Percentiles rank a stretch among this genome's conserved stretches.
Conservation (phyloP, 306 rosid species). For the barrel medic (Medicago truncatula) region DNA sequence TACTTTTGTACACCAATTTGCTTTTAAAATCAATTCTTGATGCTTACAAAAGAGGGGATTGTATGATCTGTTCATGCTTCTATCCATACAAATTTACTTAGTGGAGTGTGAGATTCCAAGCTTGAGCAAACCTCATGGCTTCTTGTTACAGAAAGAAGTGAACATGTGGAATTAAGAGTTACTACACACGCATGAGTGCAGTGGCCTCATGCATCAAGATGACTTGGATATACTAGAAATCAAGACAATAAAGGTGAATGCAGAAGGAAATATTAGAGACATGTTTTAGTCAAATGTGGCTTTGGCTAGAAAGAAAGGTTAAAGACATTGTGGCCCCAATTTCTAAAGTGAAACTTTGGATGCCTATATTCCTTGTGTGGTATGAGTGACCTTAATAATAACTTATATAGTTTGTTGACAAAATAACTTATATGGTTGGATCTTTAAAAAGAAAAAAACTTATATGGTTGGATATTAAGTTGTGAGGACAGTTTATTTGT, state of each 20-base stretch:
- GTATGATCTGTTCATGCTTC: conserved; percentile 27
- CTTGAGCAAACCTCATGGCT: conserved; percentile 48
- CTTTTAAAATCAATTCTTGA: conserved; percentile 4
- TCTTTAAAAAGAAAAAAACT: too few relatives aligned
- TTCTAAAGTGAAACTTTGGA: conserved; percentile 13
- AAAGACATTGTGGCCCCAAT: conserved; percentile 30
- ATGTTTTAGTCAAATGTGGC: conserved; percentile 29
- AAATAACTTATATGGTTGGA: too few relatives aligned
- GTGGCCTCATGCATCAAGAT: conserved; percentile 37
- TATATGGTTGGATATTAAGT: too few relatives aligned
- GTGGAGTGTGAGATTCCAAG: conserved; percentile 42
- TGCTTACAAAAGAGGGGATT: background rate
- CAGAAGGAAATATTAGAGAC: background rate
- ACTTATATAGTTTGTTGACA: background rate
- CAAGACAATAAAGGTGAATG: conserved; percentile 36
- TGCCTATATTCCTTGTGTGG: conserved; percentile 43
- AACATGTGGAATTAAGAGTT: conserved; percentile 36
- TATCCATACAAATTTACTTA: conserved; percentile 32
- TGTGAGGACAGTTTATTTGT: too few relatives aligned
- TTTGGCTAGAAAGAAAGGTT: conserved; percentile 30
- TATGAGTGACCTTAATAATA: conserved; percentile 23
- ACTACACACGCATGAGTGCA: conserved; percentile 45
- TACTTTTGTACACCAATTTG: background rate
- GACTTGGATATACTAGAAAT: conserved; percentile 36
- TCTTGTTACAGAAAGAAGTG: conserved; percentile 16